These are phyloP conservation scores for Xylaria sp. DNA, from an alignment of 2,329 filamentous ascomycete genomes.

Conservation along the genomic window DNA sequence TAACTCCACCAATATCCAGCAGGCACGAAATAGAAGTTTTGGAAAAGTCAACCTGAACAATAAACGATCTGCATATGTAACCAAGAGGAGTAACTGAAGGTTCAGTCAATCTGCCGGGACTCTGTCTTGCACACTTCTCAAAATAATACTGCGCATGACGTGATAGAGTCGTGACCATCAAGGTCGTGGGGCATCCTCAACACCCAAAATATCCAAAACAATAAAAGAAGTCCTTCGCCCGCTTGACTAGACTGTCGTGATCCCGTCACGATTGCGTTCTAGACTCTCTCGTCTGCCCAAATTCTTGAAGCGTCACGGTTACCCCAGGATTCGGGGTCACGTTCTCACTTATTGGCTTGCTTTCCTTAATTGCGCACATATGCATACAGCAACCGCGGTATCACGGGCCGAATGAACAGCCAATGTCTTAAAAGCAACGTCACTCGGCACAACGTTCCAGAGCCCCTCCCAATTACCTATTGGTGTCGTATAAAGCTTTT, in stretches of 20 bases:
- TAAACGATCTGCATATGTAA: too few relatives aligned
- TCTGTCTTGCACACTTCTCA: neutral
- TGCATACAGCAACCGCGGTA: conserved; percentile 2
- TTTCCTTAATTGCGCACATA: neutral
- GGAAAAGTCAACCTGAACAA: too few relatives aligned
- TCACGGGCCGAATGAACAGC: neutral
- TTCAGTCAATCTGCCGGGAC: neutral
- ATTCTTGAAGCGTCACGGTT: neutral
- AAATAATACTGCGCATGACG: neutral
- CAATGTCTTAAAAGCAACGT: conserved; percentile 11
- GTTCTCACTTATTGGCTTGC: neutral
- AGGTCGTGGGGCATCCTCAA: conserved; percentile 17
- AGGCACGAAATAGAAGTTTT: too few relatives aligned
- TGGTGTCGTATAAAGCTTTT: neutral
- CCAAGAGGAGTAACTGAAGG: too few relatives aligned
- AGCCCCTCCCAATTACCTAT: neutral
- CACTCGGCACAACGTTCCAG: neutral
- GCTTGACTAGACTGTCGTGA: neutral
- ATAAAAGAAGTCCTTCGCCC: neutral
- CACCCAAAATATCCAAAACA: neutral
- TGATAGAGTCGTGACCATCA: conserved; percentile 15
- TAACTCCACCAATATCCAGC: too few relatives aligned
- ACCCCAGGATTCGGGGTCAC: neutral
- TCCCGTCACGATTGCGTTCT: neutral
- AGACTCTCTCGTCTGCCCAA: neutral